Evolutionary conservation across 495 filamentous ascomycete genomes (phyloP).

Genomic region (Oleoguttula mirabilis): DNA sequence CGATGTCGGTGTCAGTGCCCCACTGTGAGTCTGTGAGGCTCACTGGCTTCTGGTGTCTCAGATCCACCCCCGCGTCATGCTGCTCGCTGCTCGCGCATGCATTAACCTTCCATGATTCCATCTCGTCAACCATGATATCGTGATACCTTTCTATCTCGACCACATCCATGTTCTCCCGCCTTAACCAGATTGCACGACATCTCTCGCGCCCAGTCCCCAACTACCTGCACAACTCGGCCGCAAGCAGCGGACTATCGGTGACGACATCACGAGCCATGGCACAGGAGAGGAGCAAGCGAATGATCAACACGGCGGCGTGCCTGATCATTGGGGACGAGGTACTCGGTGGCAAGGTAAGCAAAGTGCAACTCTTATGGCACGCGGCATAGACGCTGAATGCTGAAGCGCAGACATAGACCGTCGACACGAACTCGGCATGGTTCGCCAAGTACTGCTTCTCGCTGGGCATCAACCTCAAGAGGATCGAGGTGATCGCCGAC

Average conservation of each 20-base stretch:
- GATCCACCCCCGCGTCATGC: too few relatives aligned
- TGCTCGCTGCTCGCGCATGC: too few relatives aligned
- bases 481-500: constrained; percentile 85
- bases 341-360: constrained; percentile 75
- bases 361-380: too few relatives aligned
- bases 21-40: too few relatives aligned
- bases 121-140: too few relatives aligned
- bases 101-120: too few relatives aligned
- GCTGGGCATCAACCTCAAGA: constrained; percentile 76
- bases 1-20: too few relatives aligned
- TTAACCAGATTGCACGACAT: constrained; percentile 63
- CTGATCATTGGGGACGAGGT: constrained; percentile 96
- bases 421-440: constrained; percentile 86
- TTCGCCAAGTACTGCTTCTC: constrained; percentile 89
- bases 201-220: constrained; percentile 50
- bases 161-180: constrained; percentile 55
- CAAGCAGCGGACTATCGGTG: constrained; percentile 11
- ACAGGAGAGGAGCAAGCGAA: constrained; percentile 41
- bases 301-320: constrained; percentile 82
- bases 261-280: constrained; percentile 46
- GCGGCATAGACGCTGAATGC: constrained; percentile 1
- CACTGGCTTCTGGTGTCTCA: too few relatives aligned
- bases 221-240: constrained; percentile 39
- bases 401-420: constrained; percentile 37
- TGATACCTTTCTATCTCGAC: too few relatives aligned